Evolutionary conservation across 306 rosid genomes (phyloP).

Genomic region (Cyclanthera cordifolia): DNA sequence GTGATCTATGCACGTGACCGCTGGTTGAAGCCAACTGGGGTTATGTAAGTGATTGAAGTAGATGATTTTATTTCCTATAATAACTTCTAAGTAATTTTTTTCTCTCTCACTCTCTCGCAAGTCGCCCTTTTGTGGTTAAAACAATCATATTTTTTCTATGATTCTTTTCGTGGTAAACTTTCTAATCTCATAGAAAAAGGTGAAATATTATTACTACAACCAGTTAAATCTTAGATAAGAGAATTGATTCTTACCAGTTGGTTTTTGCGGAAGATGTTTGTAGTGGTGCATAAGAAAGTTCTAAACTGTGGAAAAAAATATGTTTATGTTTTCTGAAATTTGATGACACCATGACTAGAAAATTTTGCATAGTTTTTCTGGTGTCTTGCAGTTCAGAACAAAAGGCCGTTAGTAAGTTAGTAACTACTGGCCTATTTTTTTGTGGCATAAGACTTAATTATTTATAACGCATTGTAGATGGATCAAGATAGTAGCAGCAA

Average conservation of each 20-base stretch:
- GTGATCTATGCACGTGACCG: conserved; percentile 96
- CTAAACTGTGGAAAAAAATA: neutral
- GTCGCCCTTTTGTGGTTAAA: neutral
- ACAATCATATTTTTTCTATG: neutral
- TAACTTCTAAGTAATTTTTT: neutral
- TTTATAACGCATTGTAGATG: neutral
- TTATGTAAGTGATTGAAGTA: neutral
- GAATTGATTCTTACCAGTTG: neutral
- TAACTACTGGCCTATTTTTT: neutral
- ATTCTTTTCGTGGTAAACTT: neutral
- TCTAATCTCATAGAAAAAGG: neutral
- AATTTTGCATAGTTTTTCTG: neutral
- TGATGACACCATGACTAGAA: neutral
- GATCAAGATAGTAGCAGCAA: neutral
- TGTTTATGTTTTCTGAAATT: neutral
- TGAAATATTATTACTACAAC: neutral
- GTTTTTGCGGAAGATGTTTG: neutral
- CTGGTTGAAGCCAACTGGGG: conserved; percentile 93
- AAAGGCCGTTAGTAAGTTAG: neutral
- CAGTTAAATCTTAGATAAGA: neutral
- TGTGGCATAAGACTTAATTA: neutral
- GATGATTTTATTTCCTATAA: neutral
- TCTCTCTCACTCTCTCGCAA: neutral
- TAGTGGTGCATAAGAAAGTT: neutral
- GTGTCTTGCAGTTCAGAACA: neutral